These are phyloP conservation scores for Microsporum audouinii DNA, from an alignment of 2,329 filamentous ascomycete species.

Conservation along the genomic window DNA sequence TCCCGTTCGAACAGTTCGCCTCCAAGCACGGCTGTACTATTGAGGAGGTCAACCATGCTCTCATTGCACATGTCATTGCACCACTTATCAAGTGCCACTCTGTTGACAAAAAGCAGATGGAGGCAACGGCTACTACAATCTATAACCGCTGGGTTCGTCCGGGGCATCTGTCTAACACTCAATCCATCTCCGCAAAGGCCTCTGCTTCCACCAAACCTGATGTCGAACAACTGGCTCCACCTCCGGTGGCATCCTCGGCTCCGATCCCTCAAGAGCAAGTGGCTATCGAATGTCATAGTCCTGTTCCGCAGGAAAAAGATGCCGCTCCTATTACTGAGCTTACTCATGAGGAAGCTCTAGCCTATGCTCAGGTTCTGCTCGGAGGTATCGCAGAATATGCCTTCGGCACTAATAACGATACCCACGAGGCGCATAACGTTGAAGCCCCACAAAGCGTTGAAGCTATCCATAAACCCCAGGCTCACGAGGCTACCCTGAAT, in stretches of 20 bases:
- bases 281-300: not conserved
- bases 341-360: not conserved
- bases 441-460: not conserved
- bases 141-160: not conserved
- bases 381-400: not conserved
- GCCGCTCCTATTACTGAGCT: not conserved
- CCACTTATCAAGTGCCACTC: constrained; percentile 9
- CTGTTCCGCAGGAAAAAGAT: too few species aligned
- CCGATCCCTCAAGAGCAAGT: not conserved
- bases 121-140: not conserved
- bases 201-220: not conserved
- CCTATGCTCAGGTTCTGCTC: not conserved
- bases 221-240: not conserved
- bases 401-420: not conserved
- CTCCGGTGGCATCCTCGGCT: not conserved
- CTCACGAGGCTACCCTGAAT: not conserved
- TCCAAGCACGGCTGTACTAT: constrained; percentile 15
- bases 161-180: not conserved
- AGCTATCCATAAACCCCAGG: not conserved
- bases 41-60: constrained; percentile 15
- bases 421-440: not conserved
- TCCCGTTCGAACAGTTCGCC: constrained; percentile 21
- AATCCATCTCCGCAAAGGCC: not conserved
- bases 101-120: not conserved
- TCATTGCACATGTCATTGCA: constrained; percentile 16